Base-by-base conservation (phyloP, 352 stramenopile species). In the Globisporangium sylvaticum region DNA sequence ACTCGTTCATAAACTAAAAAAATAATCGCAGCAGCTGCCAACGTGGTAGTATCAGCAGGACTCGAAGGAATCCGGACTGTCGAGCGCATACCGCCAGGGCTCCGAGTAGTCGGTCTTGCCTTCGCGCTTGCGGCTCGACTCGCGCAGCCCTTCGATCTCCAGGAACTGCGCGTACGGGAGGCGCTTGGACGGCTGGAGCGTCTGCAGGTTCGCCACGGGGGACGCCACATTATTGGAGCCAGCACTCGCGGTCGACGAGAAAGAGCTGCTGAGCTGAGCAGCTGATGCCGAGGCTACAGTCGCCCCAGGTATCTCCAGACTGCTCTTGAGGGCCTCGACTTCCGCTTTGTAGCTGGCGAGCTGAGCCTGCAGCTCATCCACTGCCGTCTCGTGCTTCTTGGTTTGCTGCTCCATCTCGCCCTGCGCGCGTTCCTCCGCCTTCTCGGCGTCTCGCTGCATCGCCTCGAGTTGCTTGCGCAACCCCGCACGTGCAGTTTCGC, bases 121-220 rank as follows among this genome's bases (percentile, higher is more conserved):
- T 3, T 78, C 62, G 20, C 75, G 72, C 44, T 81, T 77, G 53
- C 71, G 69, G 39, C 80, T 87, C 8, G 87, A 94, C 65, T 94
- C 87, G 3, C 87, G 84, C 10, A 94, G 34, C 0, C 87, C 87
- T 73, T 94, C 87, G 52, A 94, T 91, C 65, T 94, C 87, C 25
- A 94, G 76, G 14, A 73, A 89, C 39, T 89, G 83, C 8, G 87
- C 87, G 56, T 94, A 94, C n/a, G 84, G 87, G 61, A 94, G 66
- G 1, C 87, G 83, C 20, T 76, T 70, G 4, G 77, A 74, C 7
- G 84, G 80, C 27, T 86, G 80, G 15, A 93, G 56, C 3, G 80
- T 37, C 27, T 66, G 67, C 3, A 72, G 52, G 7, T 64, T 69
- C 29, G 24, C 52, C 8, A 56, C 52, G 3, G 55, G 24, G 1